Evolutionary conservation across 1,284 basidiomycete species (phyloP).

Genomic region (Puccinia coronata): DNA sequence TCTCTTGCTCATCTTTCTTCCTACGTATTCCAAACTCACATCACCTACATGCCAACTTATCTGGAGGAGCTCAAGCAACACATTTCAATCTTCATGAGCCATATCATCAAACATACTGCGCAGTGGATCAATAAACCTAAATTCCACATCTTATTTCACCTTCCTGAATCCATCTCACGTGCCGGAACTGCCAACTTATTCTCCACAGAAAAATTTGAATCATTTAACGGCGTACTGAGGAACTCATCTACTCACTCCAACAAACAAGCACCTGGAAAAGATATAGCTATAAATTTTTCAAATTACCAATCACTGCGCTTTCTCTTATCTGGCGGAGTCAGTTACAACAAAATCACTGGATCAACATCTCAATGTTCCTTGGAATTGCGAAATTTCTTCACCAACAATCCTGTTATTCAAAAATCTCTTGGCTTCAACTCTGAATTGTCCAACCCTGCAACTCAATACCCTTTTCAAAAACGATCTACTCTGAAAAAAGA

Average conservation of each 20-base stretch:
- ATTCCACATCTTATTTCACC: slow-evolving; percentile 16
- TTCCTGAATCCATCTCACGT: neutral
- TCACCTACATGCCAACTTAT: slow-evolving; percentile 3
- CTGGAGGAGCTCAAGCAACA: slow-evolving; percentile 39
- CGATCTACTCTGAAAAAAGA: neutral
- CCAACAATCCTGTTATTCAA: slow-evolving; percentile 1
- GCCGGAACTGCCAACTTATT: slow-evolving; percentile 6
- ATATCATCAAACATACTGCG: neutral
- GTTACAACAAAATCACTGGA: neutral
- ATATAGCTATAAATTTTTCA: slow-evolving; percentile 1
- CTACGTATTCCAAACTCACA: slow-evolving; percentile 59
- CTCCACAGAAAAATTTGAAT: slow-evolving; percentile 36
- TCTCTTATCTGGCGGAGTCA: slow-evolving; percentile 1
- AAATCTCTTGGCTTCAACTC: neutral
- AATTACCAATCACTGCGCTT: neutral
- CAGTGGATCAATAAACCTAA: no score
- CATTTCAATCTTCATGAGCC: slow-evolving; percentile 58
- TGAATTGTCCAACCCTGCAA: neutral
- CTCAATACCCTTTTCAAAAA: neutral
- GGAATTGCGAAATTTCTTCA: neutral
- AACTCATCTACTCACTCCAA: slow-evolving; percentile 9
- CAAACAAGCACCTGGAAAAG: neutral
- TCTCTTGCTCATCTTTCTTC: slow-evolving; percentile 58
- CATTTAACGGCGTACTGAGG: neutral
- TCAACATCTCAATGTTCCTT: neutral